These are phyloP conservation scores for Talaromyces thailandensis DNA, from an alignment of 495 filamentous ascomycete genomes.

Conservation along the genomic window DNA sequence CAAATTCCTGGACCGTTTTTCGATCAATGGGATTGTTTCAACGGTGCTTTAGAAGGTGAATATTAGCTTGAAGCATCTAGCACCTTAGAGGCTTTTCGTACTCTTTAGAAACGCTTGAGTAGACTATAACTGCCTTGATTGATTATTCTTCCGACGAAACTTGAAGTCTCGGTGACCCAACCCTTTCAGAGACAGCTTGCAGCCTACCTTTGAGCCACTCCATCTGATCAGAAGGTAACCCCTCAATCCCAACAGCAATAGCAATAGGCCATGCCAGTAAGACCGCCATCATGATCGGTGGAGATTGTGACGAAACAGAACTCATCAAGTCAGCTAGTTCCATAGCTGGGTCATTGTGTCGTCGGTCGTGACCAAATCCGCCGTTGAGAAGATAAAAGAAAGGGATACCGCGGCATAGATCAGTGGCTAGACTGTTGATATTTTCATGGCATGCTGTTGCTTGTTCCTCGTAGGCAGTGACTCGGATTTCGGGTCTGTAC, in stretches of 20 bases:
- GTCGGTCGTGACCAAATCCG: too few relatives aligned
- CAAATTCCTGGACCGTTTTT: too few relatives aligned
- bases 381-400: constrained; percentile 10
- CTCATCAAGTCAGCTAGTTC: background rate
- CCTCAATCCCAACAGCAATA: constrained; percentile 14
- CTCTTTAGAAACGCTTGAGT: too few relatives aligned
- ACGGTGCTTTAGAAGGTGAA: too few relatives aligned
- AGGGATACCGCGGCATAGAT: constrained; percentile 8
- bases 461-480: background rate
- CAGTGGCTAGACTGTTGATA: constrained; percentile 8
- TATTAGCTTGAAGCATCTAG: too few relatives aligned
- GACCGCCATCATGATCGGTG: constrained; percentile 11
- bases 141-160: background rate
- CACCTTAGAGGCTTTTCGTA: too few relatives aligned
- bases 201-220: constrained; percentile 12
- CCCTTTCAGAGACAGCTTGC: background rate
- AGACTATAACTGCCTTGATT: background rate
- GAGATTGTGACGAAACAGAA: background rate
- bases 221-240: constrained; percentile 13
- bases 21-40: too few relatives aligned
- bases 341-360: background rate
- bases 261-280: constrained; percentile 20
- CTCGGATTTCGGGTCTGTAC: background rate
- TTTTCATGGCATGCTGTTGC: constrained; percentile 4
- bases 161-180: background rate